A percentile compares a stretch with the other conserved stretches of the same genome.
These are phyloP conservation scores for Trifolium subterraneum DNA, from an alignment of 306 rosid species.

Conservation along the genomic window DNA sequence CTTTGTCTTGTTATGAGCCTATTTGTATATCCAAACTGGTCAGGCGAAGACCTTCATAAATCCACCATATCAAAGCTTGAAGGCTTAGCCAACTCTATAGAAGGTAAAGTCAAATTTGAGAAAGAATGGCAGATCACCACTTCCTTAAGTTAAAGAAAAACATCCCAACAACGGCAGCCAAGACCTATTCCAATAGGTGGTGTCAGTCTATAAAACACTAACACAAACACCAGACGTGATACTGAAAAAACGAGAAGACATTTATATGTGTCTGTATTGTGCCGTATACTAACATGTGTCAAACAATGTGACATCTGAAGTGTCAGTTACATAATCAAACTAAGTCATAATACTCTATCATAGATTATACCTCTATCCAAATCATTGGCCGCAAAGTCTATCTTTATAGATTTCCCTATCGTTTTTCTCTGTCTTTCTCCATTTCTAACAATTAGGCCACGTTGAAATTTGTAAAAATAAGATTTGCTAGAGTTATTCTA, in stretches of 20 bases:
- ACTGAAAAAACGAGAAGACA: too few relatives aligned
- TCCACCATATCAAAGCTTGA: slow-evolving; percentile 74
- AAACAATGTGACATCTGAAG: too few relatives aligned
- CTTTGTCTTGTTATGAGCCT: slow-evolving; percentile 81
- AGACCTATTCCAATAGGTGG: too few relatives aligned
- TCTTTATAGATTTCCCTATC: background rate
- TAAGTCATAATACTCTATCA: background rate
- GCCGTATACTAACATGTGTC: too few relatives aligned
- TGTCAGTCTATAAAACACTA: too few relatives aligned
- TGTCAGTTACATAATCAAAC: too few relatives aligned
- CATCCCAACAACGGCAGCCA: too few relatives aligned
- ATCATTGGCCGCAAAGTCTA: background rate
- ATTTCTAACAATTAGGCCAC: background rate
- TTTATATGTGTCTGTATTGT: too few relatives aligned
- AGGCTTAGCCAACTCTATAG: slow-evolving; percentile 77
- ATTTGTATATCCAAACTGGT: slow-evolving; percentile 84
- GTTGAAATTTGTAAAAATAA: background rate
- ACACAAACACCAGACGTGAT: too few relatives aligned
- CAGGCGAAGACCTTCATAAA: slow-evolving; percentile 88
- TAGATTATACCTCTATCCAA: background rate
- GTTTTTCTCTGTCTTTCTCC: background rate
- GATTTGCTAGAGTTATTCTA: background rate
- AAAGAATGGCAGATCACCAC: background rate
- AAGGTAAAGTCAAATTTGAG: slow-evolving; percentile 60
- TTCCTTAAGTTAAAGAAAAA: background rate